Evolutionary conservation across 495 filamentous ascomycete genomes (phyloP), one percentile per base, ranked within the genome.

Genomic region (Filosporella fistucella): DNA sequence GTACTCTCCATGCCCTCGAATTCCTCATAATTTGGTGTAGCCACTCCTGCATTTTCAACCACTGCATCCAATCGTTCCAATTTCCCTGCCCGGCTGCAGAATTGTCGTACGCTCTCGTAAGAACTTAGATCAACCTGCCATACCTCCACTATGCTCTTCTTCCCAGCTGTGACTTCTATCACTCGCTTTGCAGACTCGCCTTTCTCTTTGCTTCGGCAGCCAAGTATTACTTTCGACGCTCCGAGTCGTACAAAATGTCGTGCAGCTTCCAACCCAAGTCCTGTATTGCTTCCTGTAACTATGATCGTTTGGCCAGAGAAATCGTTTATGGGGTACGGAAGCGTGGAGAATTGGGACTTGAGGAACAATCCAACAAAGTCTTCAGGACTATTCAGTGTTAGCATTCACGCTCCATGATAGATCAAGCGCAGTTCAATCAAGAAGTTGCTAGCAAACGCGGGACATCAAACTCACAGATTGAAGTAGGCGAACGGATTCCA

Each of bases 201-300:
- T 41, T 62, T 56, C 24, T 47, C 36, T 7, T 60, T 11, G 28
- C 55, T 60, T 18, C 72, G 64, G 12, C 66, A 67, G 11, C 57
- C 69, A 2, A 74, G 54, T 28, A 74, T 70, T 4, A 74, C 61
- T 39, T 61, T 65, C 8, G 42, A 26, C 4, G 67, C 64, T 28
- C 56, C 55, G 9, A 71, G 59, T 1, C 58, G 50, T 5, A 58
- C 60, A 30, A 57, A 53, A 25, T 57, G 49, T 12, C 54, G 23
- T n/a, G 66, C 65, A 1, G 68, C 72, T 60, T 80, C 75, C 22
- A 74, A 66, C 18, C 78, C 77, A 2, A 81, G 58, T 11, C 78
- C 77, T 2, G 57, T 63, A 49, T 78, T 81, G 23, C 64, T 57
- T 23, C 76, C 75, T 0, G 75, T 82, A 10, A 82, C 57, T 24